Evolutionary conservation across 352 stramenopile genomes (phyloP).

Genomic region (Phytophthora niederhauseri): DNA sequence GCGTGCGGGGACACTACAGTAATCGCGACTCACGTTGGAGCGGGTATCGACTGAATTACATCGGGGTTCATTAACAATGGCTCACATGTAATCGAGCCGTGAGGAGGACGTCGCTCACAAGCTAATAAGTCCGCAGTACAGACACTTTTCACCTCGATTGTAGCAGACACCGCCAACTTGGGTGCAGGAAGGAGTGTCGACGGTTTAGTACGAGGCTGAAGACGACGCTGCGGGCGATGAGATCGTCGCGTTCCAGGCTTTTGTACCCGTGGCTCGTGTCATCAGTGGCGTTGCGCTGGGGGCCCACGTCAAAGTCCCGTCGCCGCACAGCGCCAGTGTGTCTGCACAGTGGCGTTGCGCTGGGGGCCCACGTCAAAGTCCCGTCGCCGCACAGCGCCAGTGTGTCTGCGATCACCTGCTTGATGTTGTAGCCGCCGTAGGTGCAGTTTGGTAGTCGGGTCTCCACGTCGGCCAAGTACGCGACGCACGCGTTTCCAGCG

Average conservation of each 20-base stretch:
- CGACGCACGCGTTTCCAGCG: conserved; percentile 13
- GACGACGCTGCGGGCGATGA: conserved; percentile 3
- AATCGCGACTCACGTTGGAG: background rate
- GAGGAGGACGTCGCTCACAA: background rate
- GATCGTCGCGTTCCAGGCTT: background rate
- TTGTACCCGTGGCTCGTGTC: background rate
- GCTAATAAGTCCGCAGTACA: background rate
- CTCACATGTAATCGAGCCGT: background rate
- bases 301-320: background rate
- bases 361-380: too few relatives aligned
- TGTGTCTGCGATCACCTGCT: conserved; percentile 13
- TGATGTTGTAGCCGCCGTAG: conserved; percentile 19
- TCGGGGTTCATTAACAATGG: background rate
- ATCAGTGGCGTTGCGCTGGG: too few relatives aligned
- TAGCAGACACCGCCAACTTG: background rate
- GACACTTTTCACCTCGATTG: background rate
- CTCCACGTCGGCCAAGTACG: conserved; percentile 14
- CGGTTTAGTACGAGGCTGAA: conserved; percentile 6
- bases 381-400: conserved; percentile 13
- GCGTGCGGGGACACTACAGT: background rate
- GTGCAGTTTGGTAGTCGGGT: conserved; percentile 20
- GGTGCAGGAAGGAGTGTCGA: background rate
- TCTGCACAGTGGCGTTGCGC: too few relatives aligned
- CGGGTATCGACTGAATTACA: background rate
- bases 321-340: conserved; percentile 10